phyloP scores from a whole-genome alignment of 768 basidiomycete species.

The Lactarius sp. region DNA sequence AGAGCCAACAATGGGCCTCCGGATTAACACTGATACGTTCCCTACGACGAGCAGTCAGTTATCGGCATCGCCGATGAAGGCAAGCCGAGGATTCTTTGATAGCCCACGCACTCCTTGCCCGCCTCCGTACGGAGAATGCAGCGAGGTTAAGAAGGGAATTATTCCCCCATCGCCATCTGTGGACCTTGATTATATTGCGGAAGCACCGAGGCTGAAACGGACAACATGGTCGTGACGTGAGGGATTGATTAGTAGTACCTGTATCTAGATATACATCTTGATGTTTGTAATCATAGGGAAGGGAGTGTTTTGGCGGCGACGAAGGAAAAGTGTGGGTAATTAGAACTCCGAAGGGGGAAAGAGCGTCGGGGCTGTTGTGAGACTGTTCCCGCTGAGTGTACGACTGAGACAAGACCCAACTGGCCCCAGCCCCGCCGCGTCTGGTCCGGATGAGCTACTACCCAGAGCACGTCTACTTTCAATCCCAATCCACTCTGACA shows the following conservation, averaged over 20 bases:
- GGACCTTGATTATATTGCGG: background rate
- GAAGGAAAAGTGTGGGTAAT: background rate
- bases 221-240: background rate
- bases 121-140: constrained; percentile 1
- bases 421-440: background rate
- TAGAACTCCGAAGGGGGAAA: constrained; percentile 23
- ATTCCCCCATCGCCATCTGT: constrained; percentile 9
- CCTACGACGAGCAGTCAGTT: background rate
- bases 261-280: too few relatives aligned
- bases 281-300: background rate
- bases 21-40: background rate
- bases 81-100: constrained; percentile 4
- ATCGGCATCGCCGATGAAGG: background rate
- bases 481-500: constrained; percentile 6
- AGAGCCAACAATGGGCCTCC: background rate
- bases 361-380: constrained; percentile 13
- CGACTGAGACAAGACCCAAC: background rate
- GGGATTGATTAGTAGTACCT: too few relatives aligned
- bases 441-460: constrained; percentile 27
- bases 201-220: background rate
- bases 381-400: constrained; percentile 3
- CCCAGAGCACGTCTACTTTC: constrained; percentile 27
- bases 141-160: background rate
- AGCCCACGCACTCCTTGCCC: background rate
- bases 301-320: constrained; percentile 15